Evolutionary conservation across 1,139 yeast genomes (phyloP).

Genomic region (Groenewaldozyma sp.): DNA sequence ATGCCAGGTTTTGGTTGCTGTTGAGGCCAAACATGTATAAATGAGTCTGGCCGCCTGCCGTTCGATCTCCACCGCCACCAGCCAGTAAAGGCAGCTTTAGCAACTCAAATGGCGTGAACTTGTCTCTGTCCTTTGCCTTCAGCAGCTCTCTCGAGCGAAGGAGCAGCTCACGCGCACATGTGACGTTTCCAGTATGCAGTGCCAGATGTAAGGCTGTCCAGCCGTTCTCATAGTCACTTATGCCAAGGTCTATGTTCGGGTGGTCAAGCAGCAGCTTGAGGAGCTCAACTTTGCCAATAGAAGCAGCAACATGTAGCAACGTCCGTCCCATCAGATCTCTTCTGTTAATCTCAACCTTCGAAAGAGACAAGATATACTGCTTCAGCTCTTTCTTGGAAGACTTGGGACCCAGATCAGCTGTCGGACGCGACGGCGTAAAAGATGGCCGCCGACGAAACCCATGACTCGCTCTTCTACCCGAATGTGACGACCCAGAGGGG

Average conservation of each 20-base stretch:
- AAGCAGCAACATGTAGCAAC: constrained; percentile 48
- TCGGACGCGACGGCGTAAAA: not conserved
- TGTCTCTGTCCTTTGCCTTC: constrained; percentile 57
- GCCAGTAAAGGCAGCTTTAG: constrained; percentile 13
- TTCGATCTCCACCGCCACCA: constrained; percentile 10
- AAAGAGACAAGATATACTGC: constrained; percentile 5
- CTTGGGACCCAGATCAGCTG: not conserved
- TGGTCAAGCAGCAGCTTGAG: constrained; percentile 42
- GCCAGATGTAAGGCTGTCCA: constrained; percentile 78
- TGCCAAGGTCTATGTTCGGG: constrained; percentile 37
- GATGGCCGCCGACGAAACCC: not conserved
- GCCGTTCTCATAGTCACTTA: constrained; percentile 65
- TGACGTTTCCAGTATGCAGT: constrained; percentile 48
- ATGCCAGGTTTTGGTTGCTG: constrained; percentile 54
- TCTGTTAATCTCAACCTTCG: constrained; percentile 31
- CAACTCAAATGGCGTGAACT: constrained; percentile 40
- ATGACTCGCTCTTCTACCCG: not conserved
- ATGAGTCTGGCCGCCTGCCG: constrained; percentile 50
- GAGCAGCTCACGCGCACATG: constrained; percentile 45
- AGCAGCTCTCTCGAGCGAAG: constrained; percentile 36
- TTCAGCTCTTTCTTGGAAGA: constrained; percentile 1
- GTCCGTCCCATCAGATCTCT: constrained; percentile 74
- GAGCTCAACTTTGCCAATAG: constrained; percentile 42
- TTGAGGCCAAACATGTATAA: constrained; percentile 59
- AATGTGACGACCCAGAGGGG: not conserved